A percentile compares a stretch with the other conserved stretches of the same genome.
These are phyloP conservation scores for Calycina herbarum DNA, from an alignment of 2,329 filamentous ascomycete species.

Conservation along the genomic window DNA sequence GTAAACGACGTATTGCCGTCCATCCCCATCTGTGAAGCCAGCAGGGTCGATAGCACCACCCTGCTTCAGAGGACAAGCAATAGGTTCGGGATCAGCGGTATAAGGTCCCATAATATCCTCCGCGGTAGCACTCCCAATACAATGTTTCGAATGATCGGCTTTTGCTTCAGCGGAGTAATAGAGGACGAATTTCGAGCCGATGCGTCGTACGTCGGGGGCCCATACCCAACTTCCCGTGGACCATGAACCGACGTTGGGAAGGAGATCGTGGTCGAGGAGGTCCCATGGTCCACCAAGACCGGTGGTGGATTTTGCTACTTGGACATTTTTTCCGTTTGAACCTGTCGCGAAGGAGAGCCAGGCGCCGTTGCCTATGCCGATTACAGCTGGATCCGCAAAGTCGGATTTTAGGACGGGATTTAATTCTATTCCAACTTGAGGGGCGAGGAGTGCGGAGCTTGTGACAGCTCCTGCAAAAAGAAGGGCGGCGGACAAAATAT, in stretches of 20 bases:
- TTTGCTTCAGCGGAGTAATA: neutral
- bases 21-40: slow-evolving; percentile 56
- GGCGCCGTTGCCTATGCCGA: neutral
- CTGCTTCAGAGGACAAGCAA: slow-evolving; percentile 52
- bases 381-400: neutral
- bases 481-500: neutral
- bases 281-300: neutral
- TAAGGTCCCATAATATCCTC: neutral
- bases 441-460: neutral
- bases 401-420: neutral
- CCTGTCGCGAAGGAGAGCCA: neutral
- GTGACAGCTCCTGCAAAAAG: neutral
- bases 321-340: neutral
- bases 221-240: neutral
- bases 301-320: neutral
- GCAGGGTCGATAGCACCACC: slow-evolving; percentile 65
- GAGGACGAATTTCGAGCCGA: neutral
- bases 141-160: neutral
- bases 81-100: neutral
- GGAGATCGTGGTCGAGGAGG: neutral
- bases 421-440: neutral
- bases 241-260: neutral
- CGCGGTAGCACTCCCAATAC: neutral
- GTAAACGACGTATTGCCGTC: slow-evolving; percentile 59
- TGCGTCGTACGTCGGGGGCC: neutral